These are phyloP conservation scores for Taphrina wiesneri DNA, from an alignment of 1,139 yeast species.

Conservation along the genomic window DNA sequence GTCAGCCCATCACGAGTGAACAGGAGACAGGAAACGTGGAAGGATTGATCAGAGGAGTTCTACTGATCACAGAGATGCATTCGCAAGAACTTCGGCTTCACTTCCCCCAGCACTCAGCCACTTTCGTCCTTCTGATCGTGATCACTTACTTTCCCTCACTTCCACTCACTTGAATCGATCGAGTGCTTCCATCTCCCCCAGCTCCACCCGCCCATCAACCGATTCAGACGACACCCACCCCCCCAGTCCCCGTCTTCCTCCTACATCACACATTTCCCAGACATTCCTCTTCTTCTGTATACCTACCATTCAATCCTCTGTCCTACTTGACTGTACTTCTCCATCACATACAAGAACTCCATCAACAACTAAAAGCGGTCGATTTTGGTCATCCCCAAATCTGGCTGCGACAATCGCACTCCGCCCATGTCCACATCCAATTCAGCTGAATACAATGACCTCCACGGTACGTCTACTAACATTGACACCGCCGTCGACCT, in stretches of 20 bases:
- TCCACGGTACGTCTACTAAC: conserved; percentile 25
- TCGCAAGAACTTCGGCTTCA: neutral
- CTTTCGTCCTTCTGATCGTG: neutral
- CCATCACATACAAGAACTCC: too few species aligned
- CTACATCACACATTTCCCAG: neutral
- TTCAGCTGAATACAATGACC: conserved; percentile 15
- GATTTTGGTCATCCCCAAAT: too few species aligned
- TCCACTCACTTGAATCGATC: neutral
- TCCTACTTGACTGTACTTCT: too few species aligned
- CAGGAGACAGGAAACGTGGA: neutral
- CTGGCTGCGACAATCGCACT: neutral
- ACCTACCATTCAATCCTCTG: neutral
- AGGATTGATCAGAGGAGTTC: neutral
- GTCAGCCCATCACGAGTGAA: too few species aligned
- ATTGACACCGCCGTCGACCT: conserved; percentile 32
- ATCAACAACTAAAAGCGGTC: too few species aligned
- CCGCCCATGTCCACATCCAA: neutral
- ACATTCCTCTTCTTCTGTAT: neutral
- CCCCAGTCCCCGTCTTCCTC: neutral
- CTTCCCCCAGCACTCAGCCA: neutral
- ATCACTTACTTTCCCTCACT: neutral
- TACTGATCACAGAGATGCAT: neutral
- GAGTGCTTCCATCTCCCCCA: neutral
- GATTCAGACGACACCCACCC: neutral
- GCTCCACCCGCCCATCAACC: neutral